Evolutionary conservation across 1,284 basidiomycete species (phyloP).

Genomic region (Heterobasidion occidentale): DNA sequence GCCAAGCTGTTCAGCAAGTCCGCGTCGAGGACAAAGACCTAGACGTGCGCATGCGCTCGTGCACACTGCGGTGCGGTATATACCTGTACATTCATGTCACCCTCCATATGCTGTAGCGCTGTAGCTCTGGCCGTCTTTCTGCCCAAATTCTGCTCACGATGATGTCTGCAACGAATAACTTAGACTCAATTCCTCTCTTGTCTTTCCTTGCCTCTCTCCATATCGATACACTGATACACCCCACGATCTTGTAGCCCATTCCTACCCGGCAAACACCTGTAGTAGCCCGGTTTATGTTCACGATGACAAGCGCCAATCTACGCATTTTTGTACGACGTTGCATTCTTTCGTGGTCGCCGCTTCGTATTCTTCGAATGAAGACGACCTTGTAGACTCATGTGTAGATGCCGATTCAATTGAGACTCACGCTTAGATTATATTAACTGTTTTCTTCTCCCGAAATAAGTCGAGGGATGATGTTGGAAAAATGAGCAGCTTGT

Average conservation of each 20-base stretch:
- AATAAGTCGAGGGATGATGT: too few species aligned
- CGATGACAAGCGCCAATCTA: neutral
- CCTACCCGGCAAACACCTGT: neutral
- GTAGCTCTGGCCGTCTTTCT: too few species aligned
- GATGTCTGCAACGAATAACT: too few species aligned
- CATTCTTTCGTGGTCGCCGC: neutral
- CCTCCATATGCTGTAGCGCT: neutral
- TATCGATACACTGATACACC: neutral
- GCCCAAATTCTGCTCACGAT: too few species aligned
- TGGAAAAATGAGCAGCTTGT: too few species aligned
- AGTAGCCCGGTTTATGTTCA: neutral
- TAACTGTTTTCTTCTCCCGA: neutral
- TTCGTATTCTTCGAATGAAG: too few species aligned
- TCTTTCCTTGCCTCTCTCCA: neutral
- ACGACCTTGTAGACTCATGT: too few species aligned
- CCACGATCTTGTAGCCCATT: neutral
- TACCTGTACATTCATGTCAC: neutral
- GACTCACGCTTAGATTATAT: neutral
- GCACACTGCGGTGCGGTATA: neutral
- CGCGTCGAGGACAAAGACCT: neutral
- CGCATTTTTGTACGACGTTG: neutral
- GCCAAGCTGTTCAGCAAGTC: conserved; percentile 83
- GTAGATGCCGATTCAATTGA: neutral
- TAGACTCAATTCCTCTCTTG: too few species aligned
- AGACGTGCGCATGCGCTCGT: neutral